Evolutionary conservation across 202 grass and related monocot species (phyloP).

Genomic region (Zizania palustris): DNA sequence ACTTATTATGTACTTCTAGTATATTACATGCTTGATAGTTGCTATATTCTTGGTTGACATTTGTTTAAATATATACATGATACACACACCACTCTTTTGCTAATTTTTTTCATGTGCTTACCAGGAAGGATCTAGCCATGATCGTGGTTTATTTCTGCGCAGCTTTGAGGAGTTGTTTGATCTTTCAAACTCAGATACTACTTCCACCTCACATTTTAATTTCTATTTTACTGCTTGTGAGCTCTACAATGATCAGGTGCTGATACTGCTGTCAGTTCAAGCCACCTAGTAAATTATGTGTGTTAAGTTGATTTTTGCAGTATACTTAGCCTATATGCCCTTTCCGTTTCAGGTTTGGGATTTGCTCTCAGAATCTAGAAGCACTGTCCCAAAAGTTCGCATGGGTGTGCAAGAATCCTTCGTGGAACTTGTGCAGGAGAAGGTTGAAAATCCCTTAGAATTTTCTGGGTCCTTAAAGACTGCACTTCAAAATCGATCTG

Average conservation of each 20-base stretch:
- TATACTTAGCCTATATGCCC: slow-evolving; percentile 24
- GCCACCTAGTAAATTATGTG: background rate
- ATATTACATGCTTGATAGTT: slow-evolving; percentile 24
- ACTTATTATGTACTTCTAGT: slow-evolving; percentile 1
- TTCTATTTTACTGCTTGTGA: slow-evolving; percentile 95
- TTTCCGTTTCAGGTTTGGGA: slow-evolving; percentile 68
- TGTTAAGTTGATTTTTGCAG: slow-evolving; percentile 38
- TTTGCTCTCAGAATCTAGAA: slow-evolving; percentile 76
- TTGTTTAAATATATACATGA: slow-evolving; percentile 32
- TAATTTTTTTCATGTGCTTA: slow-evolving; percentile 38
- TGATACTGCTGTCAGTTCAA: slow-evolving; percentile 31
- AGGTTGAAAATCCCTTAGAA: slow-evolving; percentile 85
- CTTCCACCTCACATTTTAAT: slow-evolving; percentile 80
- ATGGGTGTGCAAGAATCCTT: slow-evolving; percentile 79
- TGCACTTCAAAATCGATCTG: slow-evolving; percentile 76
- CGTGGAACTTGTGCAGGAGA: slow-evolving; percentile 87
- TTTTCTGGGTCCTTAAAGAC: slow-evolving; percentile 75
- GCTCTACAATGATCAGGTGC: slow-evolving; percentile 97
- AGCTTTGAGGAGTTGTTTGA: slow-evolving; percentile 97
- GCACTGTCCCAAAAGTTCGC: slow-evolving; percentile 59
- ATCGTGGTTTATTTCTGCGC: slow-evolving; percentile 88
- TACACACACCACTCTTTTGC: slow-evolving; percentile 16
- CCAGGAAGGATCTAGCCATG: slow-evolving; percentile 98
- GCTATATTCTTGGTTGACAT: slow-evolving; percentile 21
- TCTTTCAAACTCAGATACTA: slow-evolving; percentile 93